phyloP scores from a whole-genome alignment of 176 grass and related monocot species.

The Zoysia japonica region DNA sequence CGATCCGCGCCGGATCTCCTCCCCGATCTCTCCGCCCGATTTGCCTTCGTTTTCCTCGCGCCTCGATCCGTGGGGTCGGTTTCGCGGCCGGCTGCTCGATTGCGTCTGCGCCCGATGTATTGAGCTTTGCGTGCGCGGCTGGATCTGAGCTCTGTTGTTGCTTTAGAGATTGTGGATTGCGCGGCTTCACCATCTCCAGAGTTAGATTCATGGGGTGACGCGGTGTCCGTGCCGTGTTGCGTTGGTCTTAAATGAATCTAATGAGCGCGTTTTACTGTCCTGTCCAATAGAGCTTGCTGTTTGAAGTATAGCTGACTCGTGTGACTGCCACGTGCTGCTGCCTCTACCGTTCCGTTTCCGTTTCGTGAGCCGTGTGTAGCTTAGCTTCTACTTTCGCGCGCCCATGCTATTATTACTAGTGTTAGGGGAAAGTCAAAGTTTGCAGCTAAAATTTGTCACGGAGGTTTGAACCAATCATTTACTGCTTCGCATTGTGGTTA shows the following conservation, averaged over 20 bases:
- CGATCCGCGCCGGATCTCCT: constrained; percentile 27
- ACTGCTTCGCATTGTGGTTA: background rate
- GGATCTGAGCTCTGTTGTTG: constrained; percentile 21
- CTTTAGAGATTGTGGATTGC: background rate
- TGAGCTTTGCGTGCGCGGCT: background rate
- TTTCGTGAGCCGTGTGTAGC: background rate
- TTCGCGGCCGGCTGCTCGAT: too few species aligned
- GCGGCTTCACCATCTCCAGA: background rate
- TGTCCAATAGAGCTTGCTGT: background rate
- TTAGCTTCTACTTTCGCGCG: background rate
- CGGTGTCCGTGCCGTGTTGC: background rate
- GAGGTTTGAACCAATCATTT: background rate
- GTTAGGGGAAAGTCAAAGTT: background rate
- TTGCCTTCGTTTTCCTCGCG: background rate
- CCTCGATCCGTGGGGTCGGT: constrained; percentile 11
- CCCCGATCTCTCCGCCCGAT: background rate
- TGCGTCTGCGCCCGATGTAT: background rate
- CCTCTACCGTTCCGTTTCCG: background rate
- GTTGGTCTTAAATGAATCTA: background rate
- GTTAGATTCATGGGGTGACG: constrained; percentile 25
- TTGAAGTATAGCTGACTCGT: background rate
- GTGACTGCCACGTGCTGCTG: background rate
- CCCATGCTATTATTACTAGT: background rate
- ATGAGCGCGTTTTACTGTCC: background rate
- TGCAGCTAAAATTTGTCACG: background rate